phyloP scores from a whole-genome alignment of 768 basidiomycete species.

The Pulveroboletus sp. region DNA sequence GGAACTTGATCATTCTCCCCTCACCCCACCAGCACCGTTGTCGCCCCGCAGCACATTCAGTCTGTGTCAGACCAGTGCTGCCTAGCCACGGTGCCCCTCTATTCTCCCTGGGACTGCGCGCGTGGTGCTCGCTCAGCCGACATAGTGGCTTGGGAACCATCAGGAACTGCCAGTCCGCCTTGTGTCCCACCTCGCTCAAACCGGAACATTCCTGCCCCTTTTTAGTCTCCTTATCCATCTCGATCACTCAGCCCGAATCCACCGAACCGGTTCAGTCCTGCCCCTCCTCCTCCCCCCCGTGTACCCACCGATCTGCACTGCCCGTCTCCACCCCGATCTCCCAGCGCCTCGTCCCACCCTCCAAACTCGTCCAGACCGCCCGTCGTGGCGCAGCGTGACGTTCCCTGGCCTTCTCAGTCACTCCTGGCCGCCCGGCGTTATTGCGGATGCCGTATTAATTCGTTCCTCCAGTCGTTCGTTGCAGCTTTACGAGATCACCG shows the following conservation, averaged over 20 bases:
- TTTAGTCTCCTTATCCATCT: slow-evolving; percentile 19
- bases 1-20: slow-evolving; percentile 12
- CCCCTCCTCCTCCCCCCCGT: no score
- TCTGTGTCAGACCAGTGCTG: background rate
- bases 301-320: slow-evolving; percentile 10
- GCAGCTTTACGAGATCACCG: no score
- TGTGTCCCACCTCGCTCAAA: slow-evolving; percentile 24
- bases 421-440: no score
- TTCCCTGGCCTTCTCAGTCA: no score
- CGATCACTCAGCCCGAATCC: slow-evolving; percentile 14
- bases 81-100: background rate
- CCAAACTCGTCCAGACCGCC: no score
- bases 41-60: background rate
- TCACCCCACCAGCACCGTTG: background rate
- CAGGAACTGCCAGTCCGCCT: slow-evolving; percentile 27
- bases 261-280: slow-evolving; percentile 16
- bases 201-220: slow-evolving; percentile 9
- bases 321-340: no score
- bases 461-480: background rate
- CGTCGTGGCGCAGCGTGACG: no score
- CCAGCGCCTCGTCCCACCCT: slow-evolving; percentile 10
- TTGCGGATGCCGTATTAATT: no score
- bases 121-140: no score
- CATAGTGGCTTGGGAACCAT: slow-evolving; percentile 26
- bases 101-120: background rate